phyloP scores from a whole-genome alignment of 2,329 filamentous ascomycete genomes.

The Sarocladium strictum region DNA sequence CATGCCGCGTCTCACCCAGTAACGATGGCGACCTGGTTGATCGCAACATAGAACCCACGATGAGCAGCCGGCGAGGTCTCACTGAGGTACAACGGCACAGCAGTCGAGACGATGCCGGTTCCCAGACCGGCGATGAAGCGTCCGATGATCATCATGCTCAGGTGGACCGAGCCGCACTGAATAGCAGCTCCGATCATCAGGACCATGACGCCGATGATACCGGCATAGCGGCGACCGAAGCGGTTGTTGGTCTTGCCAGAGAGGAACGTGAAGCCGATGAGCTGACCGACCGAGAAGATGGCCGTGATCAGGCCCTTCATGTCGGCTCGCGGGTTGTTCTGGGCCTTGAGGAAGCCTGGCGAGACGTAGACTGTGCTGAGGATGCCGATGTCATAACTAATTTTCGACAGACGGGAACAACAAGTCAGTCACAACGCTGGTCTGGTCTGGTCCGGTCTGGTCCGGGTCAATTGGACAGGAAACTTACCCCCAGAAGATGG shows the following conservation, averaged over 20 bases:
- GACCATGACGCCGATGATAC: conserved; percentile 13
- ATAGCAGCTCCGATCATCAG: conserved; percentile 15
- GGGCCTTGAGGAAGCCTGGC: conserved; percentile 16
- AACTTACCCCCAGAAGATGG: conserved; percentile 16
- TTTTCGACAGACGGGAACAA: neutral
- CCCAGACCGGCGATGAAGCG: conserved; percentile 16
- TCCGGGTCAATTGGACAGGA: too few species aligned
- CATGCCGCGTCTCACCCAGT: conserved; percentile 9
- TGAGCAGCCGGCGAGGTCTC: conserved; percentile 15
- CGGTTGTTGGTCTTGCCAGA: conserved; percentile 14
- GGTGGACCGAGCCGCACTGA: conserved; percentile 13
- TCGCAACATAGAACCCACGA: conserved; percentile 16
- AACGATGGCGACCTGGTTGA: conserved; percentile 17
- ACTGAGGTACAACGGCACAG: conserved; percentile 15
- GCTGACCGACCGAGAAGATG: conserved; percentile 18
- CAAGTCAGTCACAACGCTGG: too few species aligned
- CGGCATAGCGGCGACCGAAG: conserved; percentile 16
- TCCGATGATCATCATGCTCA: conserved; percentile 16
- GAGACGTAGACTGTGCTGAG: conserved; percentile 18
- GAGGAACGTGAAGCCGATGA: conserved; percentile 15
- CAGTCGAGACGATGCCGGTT: conserved; percentile 15
- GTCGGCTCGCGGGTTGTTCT: conserved; percentile 14
- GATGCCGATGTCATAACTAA: conserved; percentile 19
- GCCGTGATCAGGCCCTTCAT: conserved; percentile 16
- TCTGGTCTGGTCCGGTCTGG: neutral